These are phyloP conservation scores for Pichia sp. DNA, from an alignment of 1,139 yeast species.

Conservation along the genomic window DNA sequence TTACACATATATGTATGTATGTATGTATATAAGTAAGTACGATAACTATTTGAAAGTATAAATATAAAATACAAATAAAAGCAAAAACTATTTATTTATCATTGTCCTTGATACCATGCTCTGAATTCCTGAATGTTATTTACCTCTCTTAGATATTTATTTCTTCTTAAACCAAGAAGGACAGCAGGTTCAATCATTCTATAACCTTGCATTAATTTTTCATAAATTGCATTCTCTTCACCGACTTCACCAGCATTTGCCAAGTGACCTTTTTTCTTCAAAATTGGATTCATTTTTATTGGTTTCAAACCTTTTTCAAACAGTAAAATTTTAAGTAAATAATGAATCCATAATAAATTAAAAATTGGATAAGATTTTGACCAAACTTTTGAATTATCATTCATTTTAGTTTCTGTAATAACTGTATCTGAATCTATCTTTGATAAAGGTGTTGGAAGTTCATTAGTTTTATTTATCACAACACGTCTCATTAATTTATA, in stretches of 20 bases:
- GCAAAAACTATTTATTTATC: background rate
- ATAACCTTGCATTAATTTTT: slow-evolving; percentile 27
- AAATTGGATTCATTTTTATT: slow-evolving; percentile 24
- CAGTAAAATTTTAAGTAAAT: slow-evolving; percentile 38
- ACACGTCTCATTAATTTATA: slow-evolving; percentile 27
- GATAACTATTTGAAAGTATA: too few relatives aligned
- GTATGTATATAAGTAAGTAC: too few relatives aligned
- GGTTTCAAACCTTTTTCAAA: slow-evolving; percentile 32
- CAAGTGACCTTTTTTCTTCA: slow-evolving; percentile 15
- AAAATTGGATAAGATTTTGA: slow-evolving; percentile 36
- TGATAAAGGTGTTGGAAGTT: slow-evolving; percentile 3
- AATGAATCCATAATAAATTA: slow-evolving; percentile 47
- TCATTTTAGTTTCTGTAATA: background rate
- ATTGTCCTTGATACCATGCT: slow-evolving; percentile 11
- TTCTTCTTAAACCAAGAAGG: slow-evolving; percentile 21
- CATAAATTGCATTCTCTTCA: slow-evolving; percentile 22
- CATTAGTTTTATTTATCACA: slow-evolving; percentile 1
- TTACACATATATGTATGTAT: too few relatives aligned
- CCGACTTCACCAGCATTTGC: slow-evolving; percentile 16
- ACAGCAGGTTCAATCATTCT: slow-evolving; percentile 31
- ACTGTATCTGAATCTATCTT: slow-evolving; percentile 9
- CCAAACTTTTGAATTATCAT: slow-evolving; percentile 32
- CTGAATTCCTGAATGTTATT: slow-evolving; percentile 15
- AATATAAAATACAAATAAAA: too few relatives aligned
- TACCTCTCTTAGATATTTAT: slow-evolving; percentile 17